Conservation (phyloP, 345 rosid species). For the Aurinia saxatilis region DNA sequence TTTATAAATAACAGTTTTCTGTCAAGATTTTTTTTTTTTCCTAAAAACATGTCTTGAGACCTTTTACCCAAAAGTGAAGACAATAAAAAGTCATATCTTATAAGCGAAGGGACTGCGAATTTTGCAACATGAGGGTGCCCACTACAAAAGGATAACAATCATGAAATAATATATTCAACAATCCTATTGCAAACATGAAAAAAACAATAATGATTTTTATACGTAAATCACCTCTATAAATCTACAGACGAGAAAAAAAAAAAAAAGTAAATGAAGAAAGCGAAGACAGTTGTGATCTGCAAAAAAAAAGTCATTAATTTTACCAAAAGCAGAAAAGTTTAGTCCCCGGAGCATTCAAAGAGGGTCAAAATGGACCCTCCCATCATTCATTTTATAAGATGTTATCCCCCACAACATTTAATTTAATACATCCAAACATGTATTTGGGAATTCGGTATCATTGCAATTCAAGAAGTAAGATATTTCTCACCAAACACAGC, state of each 20-base stretch:
- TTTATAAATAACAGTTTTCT: background rate
- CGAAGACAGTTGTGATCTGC: conserved; percentile 20
- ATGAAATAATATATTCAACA: conserved; percentile 14
- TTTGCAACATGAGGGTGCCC: conserved; percentile 28
- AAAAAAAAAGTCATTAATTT: conserved; percentile 18
- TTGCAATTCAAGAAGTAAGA: conserved; percentile 1
- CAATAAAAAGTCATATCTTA: conserved; percentile 25
- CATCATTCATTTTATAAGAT: conserved; percentile 3
- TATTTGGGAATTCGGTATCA: background rate
- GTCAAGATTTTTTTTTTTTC: background rate
- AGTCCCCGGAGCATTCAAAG: conserved; percentile 12
- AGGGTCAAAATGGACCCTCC: conserved; percentile 27
- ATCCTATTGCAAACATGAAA: conserved; percentile 1
- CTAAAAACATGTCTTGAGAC: background rate
- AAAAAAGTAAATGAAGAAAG: background rate
- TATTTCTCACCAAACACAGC: conserved; percentile 9
- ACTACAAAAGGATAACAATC: conserved; percentile 16
- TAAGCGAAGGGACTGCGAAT: conserved; percentile 18
- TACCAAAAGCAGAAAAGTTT: conserved; percentile 27
- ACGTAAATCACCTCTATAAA: background rate
- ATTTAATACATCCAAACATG: background rate
- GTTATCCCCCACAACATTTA: conserved; percentile 14
- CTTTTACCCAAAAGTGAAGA: conserved; percentile 16
- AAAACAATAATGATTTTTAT: background rate
- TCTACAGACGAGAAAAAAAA: background rate